phyloP scores from a whole-genome alignment of 371 early-diverging fungal genomes.

The Mucor sp. region DNA sequence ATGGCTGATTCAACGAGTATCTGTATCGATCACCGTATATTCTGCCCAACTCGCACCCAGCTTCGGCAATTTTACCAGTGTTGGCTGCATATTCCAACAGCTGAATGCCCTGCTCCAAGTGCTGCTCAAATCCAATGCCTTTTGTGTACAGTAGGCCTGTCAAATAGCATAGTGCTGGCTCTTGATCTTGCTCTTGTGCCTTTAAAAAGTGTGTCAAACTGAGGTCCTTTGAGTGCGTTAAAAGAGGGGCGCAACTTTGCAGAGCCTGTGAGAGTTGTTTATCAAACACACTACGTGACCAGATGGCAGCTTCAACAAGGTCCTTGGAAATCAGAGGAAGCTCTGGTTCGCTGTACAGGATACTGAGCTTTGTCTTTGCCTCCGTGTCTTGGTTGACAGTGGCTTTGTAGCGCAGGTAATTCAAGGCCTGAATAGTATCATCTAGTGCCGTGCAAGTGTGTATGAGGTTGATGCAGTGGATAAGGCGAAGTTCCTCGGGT shows the following conservation, averaged over 20 bases:
- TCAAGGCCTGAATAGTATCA: conserved; percentile 23
- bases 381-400: conserved; percentile 33
- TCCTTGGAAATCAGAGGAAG: background rate
- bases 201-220: conserved; percentile 9
- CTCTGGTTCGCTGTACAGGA: conserved; percentile 22
- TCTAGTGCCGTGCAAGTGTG: background rate
- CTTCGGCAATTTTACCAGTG: conserved; percentile 28
- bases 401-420: conserved; percentile 35
- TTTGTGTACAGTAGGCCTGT: conserved; percentile 38
- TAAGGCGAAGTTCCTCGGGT: conserved; percentile 22
- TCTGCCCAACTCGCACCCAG: conserved; percentile 47
- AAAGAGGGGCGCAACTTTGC: conserved; percentile 13
- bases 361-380: conserved; percentile 47
- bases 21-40: conserved; percentile 46
- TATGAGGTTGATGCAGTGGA: conserved; percentile 14
- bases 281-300: conserved; percentile 50
- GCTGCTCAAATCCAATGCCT: conserved; percentile 35
- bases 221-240: conserved; percentile 10
- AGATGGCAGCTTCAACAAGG: conserved; percentile 30
- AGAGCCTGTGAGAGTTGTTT: conserved; percentile 39
- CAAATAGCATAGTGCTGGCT: conserved; percentile 27
- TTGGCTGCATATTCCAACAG: conserved; percentile 31
- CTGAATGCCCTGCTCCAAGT: conserved; percentile 25
- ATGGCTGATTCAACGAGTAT: conserved; percentile 32
- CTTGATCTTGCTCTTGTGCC: conserved; percentile 8